phyloP scores from a whole-genome alignment of 2,329 filamentous ascomycete species.

The Neonectria faginata region DNA sequence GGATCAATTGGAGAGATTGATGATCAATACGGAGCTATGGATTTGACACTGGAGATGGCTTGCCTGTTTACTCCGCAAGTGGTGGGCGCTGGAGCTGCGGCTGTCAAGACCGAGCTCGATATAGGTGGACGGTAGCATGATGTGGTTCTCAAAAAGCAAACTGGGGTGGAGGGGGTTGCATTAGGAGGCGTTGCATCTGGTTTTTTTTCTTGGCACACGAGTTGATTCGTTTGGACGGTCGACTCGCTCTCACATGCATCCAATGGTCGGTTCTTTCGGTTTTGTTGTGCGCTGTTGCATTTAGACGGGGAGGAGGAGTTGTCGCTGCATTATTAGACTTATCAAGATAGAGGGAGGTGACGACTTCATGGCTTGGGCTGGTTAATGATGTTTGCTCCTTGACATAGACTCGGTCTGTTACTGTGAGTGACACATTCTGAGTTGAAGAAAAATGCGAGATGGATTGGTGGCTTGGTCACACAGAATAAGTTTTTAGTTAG shows the following conservation, averaged over 20 bases:
- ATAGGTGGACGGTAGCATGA: conserved; percentile 47
- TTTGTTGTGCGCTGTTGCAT: conserved; percentile 51
- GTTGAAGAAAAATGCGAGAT: conserved; percentile 24
- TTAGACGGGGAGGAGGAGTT: conserved; percentile 54
- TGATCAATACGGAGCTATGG: conserved; percentile 71
- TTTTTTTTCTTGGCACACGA: conserved; percentile 44
- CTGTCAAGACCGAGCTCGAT: conserved; percentile 57
- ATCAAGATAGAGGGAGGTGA: conserved; percentile 53
- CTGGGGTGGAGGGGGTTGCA: conserved; percentile 50
- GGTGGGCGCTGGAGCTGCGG: conserved; percentile 56
- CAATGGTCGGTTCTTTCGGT: conserved; percentile 46
- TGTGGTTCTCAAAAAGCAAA: conserved; percentile 48
- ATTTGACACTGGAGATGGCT: conserved; percentile 78
- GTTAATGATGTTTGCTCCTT: conserved; percentile 49
- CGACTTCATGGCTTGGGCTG: conserved; percentile 52
- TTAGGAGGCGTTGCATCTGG: conserved; percentile 53
- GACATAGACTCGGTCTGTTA: conserved; percentile 26
- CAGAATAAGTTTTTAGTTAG: background rate
- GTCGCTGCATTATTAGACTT: conserved; percentile 55
- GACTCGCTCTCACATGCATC: conserved; percentile 45
- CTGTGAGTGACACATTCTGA: conserved; percentile 30
- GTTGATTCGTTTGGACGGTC: conserved; percentile 36
- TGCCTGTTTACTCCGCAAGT: conserved; percentile 69
- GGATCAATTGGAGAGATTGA: conserved; percentile 77
- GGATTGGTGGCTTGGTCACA: conserved; percentile 13